phyloP scores from a whole-genome alignment of 78 protist species.

The Diacronema lutheri region DNA sequence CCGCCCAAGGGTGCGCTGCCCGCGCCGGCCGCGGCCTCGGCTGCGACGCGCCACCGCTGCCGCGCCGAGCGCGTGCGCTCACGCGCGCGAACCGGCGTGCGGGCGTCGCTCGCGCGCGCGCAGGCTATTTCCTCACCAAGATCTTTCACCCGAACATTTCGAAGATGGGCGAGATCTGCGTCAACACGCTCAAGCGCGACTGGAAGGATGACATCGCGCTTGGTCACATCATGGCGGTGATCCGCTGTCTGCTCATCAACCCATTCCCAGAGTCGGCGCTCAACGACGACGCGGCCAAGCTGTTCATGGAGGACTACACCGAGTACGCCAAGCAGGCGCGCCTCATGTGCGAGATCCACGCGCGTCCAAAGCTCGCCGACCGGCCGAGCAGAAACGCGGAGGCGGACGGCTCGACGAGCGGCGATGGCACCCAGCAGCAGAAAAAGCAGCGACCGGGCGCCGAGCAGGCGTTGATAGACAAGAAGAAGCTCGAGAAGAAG shows the following conservation, averaged over 20 bases:
- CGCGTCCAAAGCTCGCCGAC: background rate
- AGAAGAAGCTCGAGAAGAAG: slow-evolving; percentile 6
- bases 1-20: slow-evolving; percentile 92
- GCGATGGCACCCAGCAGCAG: background rate
- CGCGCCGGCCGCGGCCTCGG: background rate
- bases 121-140: slow-evolving; percentile 83
- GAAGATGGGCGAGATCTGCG: slow-evolving; percentile 94
- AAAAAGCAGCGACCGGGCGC: background rate
- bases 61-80: background rate
- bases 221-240: slow-evolving; percentile 46
- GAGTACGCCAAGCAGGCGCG: slow-evolving; percentile 79
- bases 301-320: slow-evolving; percentile 87
- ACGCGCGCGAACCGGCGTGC: background rate
- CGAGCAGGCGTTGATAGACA: slow-evolving; percentile 1
- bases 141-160: slow-evolving; percentile 98
- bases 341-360: background rate
- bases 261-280: slow-evolving; percentile 98
- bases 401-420: background rate
- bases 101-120: background rate
- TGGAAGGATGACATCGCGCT: slow-evolving; percentile 65
- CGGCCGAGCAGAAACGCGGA: background rate
- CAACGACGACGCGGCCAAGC: slow-evolving; percentile 96
- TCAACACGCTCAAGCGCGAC: slow-evolving; percentile 95
- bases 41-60: too few relatives aligned
- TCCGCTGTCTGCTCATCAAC: slow-evolving; percentile 91